Evolutionary conservation across 2,329 filamentous ascomycete genomes (phyloP).

Genomic region (Aspergillus fischeri): DNA sequence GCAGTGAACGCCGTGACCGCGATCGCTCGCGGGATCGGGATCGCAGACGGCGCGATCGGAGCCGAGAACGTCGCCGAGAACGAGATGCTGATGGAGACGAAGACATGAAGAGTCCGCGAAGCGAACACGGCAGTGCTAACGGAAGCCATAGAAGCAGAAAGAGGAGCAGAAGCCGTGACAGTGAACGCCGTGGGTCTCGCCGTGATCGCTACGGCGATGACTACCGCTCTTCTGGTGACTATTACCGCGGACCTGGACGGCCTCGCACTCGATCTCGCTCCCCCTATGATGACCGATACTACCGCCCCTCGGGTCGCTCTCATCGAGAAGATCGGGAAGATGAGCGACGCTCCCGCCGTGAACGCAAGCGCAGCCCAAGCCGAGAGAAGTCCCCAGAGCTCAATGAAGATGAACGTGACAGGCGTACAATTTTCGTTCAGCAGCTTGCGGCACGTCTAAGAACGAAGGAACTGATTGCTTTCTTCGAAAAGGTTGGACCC

Average conservation of each 20-base stretch:
- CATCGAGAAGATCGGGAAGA: slow-evolving; percentile 47
- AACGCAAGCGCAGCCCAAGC: slow-evolving; percentile 44
- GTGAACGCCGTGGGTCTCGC: slow-evolving; percentile 68
- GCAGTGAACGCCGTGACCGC: slow-evolving; percentile 53
- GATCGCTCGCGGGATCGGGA: slow-evolving; percentile 57
- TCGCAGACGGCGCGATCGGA: slow-evolving; percentile 57
- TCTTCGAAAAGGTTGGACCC: slow-evolving; percentile 91
- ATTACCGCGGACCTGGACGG: slow-evolving; percentile 62
- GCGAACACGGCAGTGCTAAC: slow-evolving; percentile 67
- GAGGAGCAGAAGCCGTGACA: slow-evolving; percentile 73
- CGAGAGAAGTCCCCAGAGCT: slow-evolving; percentile 58
- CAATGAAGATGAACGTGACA: slow-evolving; percentile 93
- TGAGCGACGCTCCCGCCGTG: slow-evolving; percentile 50
- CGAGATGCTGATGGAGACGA: slow-evolving; percentile 56
- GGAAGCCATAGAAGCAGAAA: slow-evolving; percentile 73
- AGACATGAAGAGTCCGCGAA: slow-evolving; percentile 62
- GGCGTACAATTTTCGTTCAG: slow-evolving; percentile 96
- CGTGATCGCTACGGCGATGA: slow-evolving; percentile 61
- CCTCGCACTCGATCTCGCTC: slow-evolving; percentile 69
- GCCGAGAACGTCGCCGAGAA: slow-evolving; percentile 49
- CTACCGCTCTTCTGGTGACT: slow-evolving; percentile 60
- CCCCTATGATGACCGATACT: slow-evolving; percentile 57
- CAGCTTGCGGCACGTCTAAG: slow-evolving; percentile 91
- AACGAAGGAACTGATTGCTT: slow-evolving; percentile 86
- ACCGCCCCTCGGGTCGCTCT: slow-evolving; percentile 48